Evolutionary conservation across 2,329 filamentous ascomycete genomes (phyloP).

Genomic region (Rhynchosporium graminicola): DNA sequence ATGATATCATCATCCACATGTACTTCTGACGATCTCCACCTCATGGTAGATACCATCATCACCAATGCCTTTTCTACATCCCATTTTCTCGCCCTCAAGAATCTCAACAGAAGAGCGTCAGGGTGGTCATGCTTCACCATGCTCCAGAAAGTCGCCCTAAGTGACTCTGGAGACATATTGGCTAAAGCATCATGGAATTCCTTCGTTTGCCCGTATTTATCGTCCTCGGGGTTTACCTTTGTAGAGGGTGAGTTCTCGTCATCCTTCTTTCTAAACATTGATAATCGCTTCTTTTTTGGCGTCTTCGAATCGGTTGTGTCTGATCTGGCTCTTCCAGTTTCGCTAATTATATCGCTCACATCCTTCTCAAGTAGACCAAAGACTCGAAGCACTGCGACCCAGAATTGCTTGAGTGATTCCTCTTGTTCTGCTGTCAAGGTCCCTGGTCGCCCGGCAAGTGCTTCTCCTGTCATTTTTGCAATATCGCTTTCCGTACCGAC

Average conservation of each 20-base stretch:
- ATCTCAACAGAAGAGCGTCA: slow-evolving; percentile 79
- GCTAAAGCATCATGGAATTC: slow-evolving; percentile 81
- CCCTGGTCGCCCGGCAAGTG: slow-evolving; percentile 72
- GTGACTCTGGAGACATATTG: slow-evolving; percentile 72
- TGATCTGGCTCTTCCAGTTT: slow-evolving; percentile 29
- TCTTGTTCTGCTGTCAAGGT: slow-evolving; percentile 91
- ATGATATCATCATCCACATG: slow-evolving; percentile 90
- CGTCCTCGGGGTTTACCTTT: slow-evolving; percentile 53
- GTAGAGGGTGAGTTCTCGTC: slow-evolving; percentile 46
- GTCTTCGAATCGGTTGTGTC: slow-evolving; percentile 47
- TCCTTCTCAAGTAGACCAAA: slow-evolving; percentile 60
- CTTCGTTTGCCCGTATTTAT: slow-evolving; percentile 91
- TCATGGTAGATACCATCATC: slow-evolving; percentile 93
- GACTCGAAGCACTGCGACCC: slow-evolving; percentile 73
- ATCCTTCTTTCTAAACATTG: slow-evolving; percentile 65
- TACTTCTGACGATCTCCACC: slow-evolving; percentile 83
- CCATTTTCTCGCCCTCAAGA: slow-evolving; percentile 91
- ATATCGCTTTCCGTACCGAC: slow-evolving; percentile 21
- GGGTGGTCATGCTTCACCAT: slow-evolving; percentile 97
- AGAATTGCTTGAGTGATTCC: slow-evolving; percentile 83
- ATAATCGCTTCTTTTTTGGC: slow-evolving; percentile 73
- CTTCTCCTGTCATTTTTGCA: slow-evolving; percentile 46
- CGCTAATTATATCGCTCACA: slow-evolving; percentile 35
- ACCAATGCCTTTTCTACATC: slow-evolving; percentile 89
- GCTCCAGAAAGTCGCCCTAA: slow-evolving; percentile 81